Evolutionary conservation across 257 asterid species (phyloP).

Genomic region (Verbena officinalis): DNA sequence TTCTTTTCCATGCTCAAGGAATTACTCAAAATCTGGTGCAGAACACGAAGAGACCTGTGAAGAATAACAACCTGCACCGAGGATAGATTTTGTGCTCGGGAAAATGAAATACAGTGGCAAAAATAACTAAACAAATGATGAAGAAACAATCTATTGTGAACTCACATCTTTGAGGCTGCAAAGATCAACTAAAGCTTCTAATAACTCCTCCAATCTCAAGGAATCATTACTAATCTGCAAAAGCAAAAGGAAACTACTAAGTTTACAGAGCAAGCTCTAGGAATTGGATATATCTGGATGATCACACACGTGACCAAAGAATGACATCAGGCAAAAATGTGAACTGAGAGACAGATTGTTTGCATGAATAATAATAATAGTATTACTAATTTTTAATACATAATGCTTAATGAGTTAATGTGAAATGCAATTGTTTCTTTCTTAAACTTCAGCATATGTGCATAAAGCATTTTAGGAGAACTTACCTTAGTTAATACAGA

Average conservation of each 20-base stretch:
- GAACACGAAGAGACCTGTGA: constrained; percentile 66
- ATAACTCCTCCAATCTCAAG: constrained; percentile 58
- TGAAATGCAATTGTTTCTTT: background rate
- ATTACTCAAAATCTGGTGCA: constrained; percentile 57
- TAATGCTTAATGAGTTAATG: constrained; percentile 9
- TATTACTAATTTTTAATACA: background rate
- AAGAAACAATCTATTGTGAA: constrained; percentile 11
- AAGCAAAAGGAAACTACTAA: constrained; percentile 20
- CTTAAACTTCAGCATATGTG: background rate
- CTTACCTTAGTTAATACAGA: constrained; percentile 74
- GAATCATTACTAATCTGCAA: constrained; percentile 68
- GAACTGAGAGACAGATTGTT: constrained; percentile 2
- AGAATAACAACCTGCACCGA: constrained; percentile 67
- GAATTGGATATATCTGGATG: constrained; percentile 23
- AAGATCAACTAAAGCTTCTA: constrained; percentile 74
- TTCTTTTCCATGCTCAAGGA: constrained; percentile 48
- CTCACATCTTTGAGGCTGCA: constrained; percentile 78
- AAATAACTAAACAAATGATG: background rate
- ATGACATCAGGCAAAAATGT: background rate
- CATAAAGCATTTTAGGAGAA: too few relatives aligned
- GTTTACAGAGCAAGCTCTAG: constrained; percentile 19
- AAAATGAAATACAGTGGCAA: constrained; percentile 16
- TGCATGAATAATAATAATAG: background rate
- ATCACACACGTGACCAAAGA: background rate
- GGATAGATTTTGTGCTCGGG: constrained; percentile 27